Percentiles rank a stretch among this genome's conserved stretches.
Conservation (phyloP, 2,329 filamentous ascomycete species). For the Cladosporium sp. region DNA sequence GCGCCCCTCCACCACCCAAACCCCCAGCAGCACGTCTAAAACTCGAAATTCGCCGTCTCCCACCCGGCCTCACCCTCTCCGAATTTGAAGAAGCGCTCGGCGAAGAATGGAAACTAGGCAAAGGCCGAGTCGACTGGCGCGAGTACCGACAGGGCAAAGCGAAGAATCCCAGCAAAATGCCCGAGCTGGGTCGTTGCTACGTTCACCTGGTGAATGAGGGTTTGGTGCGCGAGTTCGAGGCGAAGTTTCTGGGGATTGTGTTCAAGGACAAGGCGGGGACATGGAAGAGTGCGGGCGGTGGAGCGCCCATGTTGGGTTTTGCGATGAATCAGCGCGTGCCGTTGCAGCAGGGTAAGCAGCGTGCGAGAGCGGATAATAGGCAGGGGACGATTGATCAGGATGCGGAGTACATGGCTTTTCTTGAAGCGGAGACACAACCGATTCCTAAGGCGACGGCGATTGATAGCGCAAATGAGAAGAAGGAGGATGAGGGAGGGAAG, state of each 20-base stretch:
- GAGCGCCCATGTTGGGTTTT: constrained; percentile 76
- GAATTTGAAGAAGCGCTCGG: constrained; percentile 73
- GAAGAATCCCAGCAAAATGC: constrained; percentile 82
- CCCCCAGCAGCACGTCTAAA: constrained; percentile 65
- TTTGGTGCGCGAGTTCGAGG: constrained; percentile 62
- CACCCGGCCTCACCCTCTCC: constrained; percentile 73
- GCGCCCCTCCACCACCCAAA: constrained; percentile 32
- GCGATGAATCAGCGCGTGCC: constrained; percentile 81
- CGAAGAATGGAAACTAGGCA: constrained; percentile 73
- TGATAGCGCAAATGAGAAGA: constrained; percentile 45
- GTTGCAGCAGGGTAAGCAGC: constrained; percentile 58
- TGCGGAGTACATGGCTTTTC: constrained; percentile 88
- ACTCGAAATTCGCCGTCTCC: constrained; percentile 75
- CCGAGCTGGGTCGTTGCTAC: constrained; percentile 74
- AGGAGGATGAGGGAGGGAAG: constrained; percentile 43
- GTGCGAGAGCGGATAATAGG: constrained; percentile 56
- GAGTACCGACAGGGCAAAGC: constrained; percentile 70
- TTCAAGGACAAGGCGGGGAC: constrained; percentile 83
- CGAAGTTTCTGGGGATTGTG: constrained; percentile 60
- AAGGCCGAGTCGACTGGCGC: constrained; percentile 80
- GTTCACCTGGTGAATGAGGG: constrained; percentile 71
- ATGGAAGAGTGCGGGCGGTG: constrained; percentile 63
- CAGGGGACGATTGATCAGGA: constrained; percentile 97
- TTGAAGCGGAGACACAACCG: constrained; percentile 78
- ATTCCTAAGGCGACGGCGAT: constrained; percentile 49